Conservation (phyloP, 495 filamentous ascomycete species). For the Collariella sp. region DNA sequence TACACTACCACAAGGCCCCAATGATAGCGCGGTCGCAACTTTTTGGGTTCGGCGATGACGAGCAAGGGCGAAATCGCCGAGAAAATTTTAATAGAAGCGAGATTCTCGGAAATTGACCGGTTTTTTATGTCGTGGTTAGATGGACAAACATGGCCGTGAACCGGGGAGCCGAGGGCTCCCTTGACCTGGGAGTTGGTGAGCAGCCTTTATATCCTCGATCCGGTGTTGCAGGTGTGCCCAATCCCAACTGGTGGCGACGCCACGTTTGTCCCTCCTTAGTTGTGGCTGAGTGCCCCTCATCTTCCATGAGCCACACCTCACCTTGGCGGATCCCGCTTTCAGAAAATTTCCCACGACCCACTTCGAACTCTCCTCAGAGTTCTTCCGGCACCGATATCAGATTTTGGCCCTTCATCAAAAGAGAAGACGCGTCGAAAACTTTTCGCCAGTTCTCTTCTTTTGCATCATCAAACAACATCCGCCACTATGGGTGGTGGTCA, state of each 20-base stretch:
- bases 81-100: background rate
- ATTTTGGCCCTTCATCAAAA: background rate
- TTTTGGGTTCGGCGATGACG: background rate
- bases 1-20: background rate
- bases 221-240: background rate
- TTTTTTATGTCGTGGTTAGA: slow-evolving; percentile 1
- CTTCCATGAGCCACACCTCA: background rate
- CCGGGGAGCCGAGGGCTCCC: slow-evolving; percentile 10
- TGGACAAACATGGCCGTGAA: slow-evolving; percentile 5
- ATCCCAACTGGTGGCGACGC: slow-evolving; percentile 1
- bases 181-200: slow-evolving; percentile 14
- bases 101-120: background rate
- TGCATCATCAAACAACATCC: background rate
- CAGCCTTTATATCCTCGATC: slow-evolving; percentile 15
- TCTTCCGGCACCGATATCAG: slow-evolving; percentile 12
- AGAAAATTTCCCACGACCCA: background rate
- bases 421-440: background rate
- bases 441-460: background rate
- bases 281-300: slow-evolving; percentile 6
- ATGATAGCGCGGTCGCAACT: background rate
- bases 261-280: background rate
- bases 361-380: background rate
- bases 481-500: background rate
- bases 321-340: background rate
- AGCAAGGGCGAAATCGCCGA: background rate